A percentile compares a stretch with the other conserved stretches of the same genome.
phyloP scores from a whole-genome alignment of 352 stramenopile species.

The Phytophthora melonis region DNA sequence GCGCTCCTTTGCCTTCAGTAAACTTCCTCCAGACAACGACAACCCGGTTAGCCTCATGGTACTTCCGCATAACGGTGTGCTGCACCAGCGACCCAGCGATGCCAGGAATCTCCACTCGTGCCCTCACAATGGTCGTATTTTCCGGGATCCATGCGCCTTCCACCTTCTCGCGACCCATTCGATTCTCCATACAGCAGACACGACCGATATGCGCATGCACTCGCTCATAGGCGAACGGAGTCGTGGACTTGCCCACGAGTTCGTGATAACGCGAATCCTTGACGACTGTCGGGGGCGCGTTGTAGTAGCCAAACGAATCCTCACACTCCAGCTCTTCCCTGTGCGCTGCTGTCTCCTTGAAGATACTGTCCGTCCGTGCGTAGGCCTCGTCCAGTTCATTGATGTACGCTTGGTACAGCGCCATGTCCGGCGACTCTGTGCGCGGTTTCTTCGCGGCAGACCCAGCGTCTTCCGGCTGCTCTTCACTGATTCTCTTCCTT shows the following conservation, averaged over 20 bases:
- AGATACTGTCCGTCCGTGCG: slow-evolving; percentile 27
- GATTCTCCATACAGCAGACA: slow-evolving; percentile 23
- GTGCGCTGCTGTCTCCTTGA: neutral
- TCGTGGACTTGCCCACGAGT: slow-evolving; percentile 21
- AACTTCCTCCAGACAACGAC: slow-evolving; percentile 65
- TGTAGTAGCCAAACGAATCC: slow-evolving; percentile 1
- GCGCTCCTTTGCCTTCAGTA: slow-evolving; percentile 43
- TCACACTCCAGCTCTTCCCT: neutral
- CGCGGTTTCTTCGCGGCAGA: slow-evolving; percentile 17
- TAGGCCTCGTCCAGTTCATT: slow-evolving; percentile 42
- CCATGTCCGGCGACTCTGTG: slow-evolving; percentile 21
- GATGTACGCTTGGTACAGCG: slow-evolving; percentile 34
- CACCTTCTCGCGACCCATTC: slow-evolving; percentile 11
- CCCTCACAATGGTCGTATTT: slow-evolving; percentile 42
- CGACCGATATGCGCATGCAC: slow-evolving; percentile 1
- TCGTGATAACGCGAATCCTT: slow-evolving; percentile 26
- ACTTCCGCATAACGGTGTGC: slow-evolving; percentile 46
- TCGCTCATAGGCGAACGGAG: slow-evolving; percentile 32
- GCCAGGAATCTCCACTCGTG: neutral
- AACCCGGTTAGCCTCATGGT: slow-evolving; percentile 50
- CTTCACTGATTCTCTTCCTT: slow-evolving; percentile 33
- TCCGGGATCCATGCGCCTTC: slow-evolving; percentile 27
- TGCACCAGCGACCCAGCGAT: slow-evolving; percentile 11
- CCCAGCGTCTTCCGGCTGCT: neutral
- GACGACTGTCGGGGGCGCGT: neutral